Conservation (phyloP, 371 early-diverging fungal species). For the Lichtheimia hyalospora region DNA sequence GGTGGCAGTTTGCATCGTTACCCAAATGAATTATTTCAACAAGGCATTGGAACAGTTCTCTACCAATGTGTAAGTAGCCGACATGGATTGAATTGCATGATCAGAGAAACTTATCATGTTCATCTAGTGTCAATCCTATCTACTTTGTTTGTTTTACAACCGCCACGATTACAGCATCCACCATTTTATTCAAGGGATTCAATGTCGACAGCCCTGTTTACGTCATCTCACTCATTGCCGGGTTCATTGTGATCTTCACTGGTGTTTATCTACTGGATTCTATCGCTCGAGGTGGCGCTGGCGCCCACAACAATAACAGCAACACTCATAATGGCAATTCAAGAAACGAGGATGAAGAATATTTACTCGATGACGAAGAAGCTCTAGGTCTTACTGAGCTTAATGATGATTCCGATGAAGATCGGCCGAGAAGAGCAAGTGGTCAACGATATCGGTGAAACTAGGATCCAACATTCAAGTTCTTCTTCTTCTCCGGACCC, state of each 20-base stretch:
- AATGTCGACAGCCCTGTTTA: constrained; percentile 73
- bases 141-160: constrained; percentile 95
- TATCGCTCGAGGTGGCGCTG: constrained; percentile 32
- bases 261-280: constrained; percentile 80
- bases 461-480: too few species aligned
- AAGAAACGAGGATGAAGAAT: constrained; percentile 24
- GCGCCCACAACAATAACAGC: constrained; percentile 7
- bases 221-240: constrained; percentile 80
- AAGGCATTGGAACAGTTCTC: constrained; percentile 90
- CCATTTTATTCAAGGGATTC: constrained; percentile 87
- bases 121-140: constrained; percentile 73
- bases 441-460: constrained; percentile 5
- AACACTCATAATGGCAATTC: background rate
- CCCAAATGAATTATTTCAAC: constrained; percentile 95
- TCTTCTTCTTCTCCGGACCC: too few species aligned
- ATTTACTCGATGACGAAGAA: constrained; percentile 54
- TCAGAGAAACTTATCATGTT: background rate
- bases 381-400: constrained; percentile 51
- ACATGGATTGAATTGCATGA: background rate
- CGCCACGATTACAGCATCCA: constrained; percentile 86
- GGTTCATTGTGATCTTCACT: constrained; percentile 89
- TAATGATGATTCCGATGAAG: constrained; percentile 28
- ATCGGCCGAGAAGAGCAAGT: constrained; percentile 1
- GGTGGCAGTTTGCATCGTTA: constrained; percentile 76
- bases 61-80: constrained; percentile 69